Evolutionary conservation across 352 stramenopile genomes (phyloP).

Genomic region (Phytophthora pisi): DNA sequence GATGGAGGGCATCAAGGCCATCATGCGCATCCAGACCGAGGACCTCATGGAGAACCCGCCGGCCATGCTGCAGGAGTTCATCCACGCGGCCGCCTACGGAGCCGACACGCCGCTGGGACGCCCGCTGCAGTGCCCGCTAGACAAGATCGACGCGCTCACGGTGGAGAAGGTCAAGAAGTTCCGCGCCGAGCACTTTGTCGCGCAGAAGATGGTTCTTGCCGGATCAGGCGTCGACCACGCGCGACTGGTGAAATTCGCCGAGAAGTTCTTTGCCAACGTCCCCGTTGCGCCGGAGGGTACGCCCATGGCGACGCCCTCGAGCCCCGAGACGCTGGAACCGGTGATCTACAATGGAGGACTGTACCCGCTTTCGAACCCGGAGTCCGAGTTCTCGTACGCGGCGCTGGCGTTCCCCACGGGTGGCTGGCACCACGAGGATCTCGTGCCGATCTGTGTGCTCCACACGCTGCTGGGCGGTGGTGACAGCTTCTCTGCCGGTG

Average conservation of each 20-base stretch:
- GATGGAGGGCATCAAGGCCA: constrained; percentile 92
- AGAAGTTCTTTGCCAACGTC: constrained; percentile 89
- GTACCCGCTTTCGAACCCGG: constrained; percentile 63
- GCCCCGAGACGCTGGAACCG: constrained; percentile 44
- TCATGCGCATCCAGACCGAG: constrained; percentile 94
- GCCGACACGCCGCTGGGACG: constrained; percentile 70
- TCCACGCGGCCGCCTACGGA: constrained; percentile 91
- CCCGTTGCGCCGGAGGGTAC: constrained; percentile 25
- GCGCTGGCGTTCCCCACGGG: constrained; percentile 96
- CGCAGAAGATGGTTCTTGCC: constrained; percentile 91
- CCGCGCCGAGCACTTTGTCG: constrained; percentile 78
- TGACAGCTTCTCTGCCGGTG: constrained; percentile 98
- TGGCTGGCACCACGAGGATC: constrained; percentile 96
- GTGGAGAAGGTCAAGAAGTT: constrained; percentile 80
- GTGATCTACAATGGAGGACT: constrained; percentile 76
- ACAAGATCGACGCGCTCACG: constrained; percentile 80
- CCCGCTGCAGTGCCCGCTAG: constrained; percentile 78
- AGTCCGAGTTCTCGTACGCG: constrained; percentile 90
- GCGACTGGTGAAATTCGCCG: constrained; percentile 88
- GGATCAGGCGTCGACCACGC: constrained; percentile 96
- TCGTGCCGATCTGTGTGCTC: constrained; percentile 97
- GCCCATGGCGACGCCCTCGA: constrained; percentile 34
- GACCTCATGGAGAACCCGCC: constrained; percentile 91
- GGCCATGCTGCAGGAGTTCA: constrained; percentile 80
- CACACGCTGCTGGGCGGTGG: constrained; percentile 98